Base-by-base conservation (phyloP, 1,284 basidiomycete genomes). In the Rhodotorula sp. region DNA sequence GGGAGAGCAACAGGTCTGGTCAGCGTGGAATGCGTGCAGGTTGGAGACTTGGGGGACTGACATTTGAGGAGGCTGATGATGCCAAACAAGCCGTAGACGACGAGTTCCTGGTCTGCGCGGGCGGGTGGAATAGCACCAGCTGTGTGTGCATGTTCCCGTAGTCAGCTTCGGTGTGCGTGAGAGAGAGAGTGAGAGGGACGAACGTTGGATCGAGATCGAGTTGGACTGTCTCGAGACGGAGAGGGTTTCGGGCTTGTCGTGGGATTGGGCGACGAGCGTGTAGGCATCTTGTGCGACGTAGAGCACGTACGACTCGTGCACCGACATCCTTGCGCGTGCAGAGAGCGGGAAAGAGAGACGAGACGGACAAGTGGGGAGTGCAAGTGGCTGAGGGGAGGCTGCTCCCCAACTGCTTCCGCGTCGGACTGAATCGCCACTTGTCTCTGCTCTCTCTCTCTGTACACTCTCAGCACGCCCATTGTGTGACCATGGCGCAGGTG, bases 11-110 rank as follows among this genome's bases (percentile, higher is more conserved):
- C 28, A 28, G 3, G 28, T 28, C 28, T 28, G 28, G 28, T 28
- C 28, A 28, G 28, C 28, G 28, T 28, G 28, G 28, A 28, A 28
- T 10, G 21, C 52, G 49, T 18, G 31, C 26, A 28, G 26, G 15
- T 21, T 18, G 54, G 54, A 52, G 23, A 34, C 34, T 28, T 28
- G 34, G 34, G 7, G 54, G 15, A 34, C 16, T 14, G 79, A 95
- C 93, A 91, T 72, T 91, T 84, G n/a, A 91, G 87, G 68, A 97
- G 84, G 26, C 90, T 89, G 76, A 97, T 88, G 79, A 93, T 84
- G 66, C 93, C 94, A 64, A 93, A 84, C 75, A 97, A 90, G 66
- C 93, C 94, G 81, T 92, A 93, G 66, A 84, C 82, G n/a, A 82
- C 81, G 49, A 83, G 81, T 50, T 83, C 81, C 76, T 82, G 82